Base-by-base conservation (phyloP, 2,329 filamentous ascomycete species). In the Fusarium armeniacum region DNA sequence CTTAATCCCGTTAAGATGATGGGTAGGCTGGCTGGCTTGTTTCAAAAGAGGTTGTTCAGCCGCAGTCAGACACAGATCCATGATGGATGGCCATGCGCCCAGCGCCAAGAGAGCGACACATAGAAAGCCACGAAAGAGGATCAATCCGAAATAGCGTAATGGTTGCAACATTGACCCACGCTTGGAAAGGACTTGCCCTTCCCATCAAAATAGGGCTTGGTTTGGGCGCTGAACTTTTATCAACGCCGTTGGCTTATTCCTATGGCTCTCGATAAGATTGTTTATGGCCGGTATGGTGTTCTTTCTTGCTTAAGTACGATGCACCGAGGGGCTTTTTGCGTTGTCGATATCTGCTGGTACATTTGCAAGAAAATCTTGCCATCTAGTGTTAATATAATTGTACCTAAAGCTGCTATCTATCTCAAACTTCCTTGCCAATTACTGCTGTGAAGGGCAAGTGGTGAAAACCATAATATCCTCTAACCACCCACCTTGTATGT, bases 371-470 rank as follows among this genome's bases (percentile, higher is more conserved):
- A 40, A 16, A 5, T 41, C 9, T 40, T 30, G 15, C 10, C 8
- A 22, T 41, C 13, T 28, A 15, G 40, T 45, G n/a, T 60, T n/a
- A 60, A 65, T 65, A 47, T 26, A 53, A 65, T 40, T 33, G 44
- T 33, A 49, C 46, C 24, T 38, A 30, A 18, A 15, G 50, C 40
- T 22, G 10, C 22, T 12, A 12, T 20, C 20, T 11, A 40, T 10
- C 5, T 12, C 16, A 5, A 5, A 26, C 5, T 20, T 20, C 8
- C 10, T 30, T 12, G 15, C 30, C 15, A 3, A 9, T 9, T 13
- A 15, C 24, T 41, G 18, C 15, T 5, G 7, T n/a, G 12, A 16
- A 15, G 15, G 10, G 13, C 16, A 22, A 12, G 4, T 22, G 36
- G 15, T 10, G 16, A 24, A 8, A 24, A 22, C 10, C 7, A 9